Evolutionary conservation across 1,284 basidiomycete species (phyloP), one percentile per base, ranked within the genome.

Genomic region (Trichosporon sp.): DNA sequence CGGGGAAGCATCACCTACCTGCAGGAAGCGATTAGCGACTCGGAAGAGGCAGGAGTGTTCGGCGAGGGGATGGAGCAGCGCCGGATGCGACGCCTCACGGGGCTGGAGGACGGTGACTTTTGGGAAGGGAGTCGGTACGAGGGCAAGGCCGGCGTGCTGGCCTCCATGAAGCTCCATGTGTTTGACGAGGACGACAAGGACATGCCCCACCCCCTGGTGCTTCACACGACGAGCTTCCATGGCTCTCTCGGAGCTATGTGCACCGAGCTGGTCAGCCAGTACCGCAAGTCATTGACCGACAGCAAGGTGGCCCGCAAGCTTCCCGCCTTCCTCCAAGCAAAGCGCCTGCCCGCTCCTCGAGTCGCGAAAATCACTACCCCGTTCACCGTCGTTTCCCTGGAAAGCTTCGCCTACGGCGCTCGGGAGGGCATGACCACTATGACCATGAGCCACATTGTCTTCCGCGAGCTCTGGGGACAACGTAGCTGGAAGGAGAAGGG

Each of bases 401-500:
- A 89, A 72, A 84, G 91, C 83, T 83, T 89, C 11, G 87, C 87
- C 2, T 68, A 74, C 79, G 92, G 91, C 27, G 88, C 90, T 0
- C 83, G 81, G 47, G 84, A 87, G 34, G 89, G 90, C 1, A 90
- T 91, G 89, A 93, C 92, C 68, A 93, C 91, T 23, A 83, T 93
- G 62, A 92, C 90, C 5, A 91, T 91, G 21, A 93, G 93, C 73
- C 87, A 88, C 74, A 87, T 89, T 35, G 91, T 91, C 72, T 88
- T 92, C 32, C 89, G 87, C 77, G 88, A 89, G n/a, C 85, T 93
- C 42, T 76, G 92, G 72, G 85, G 71, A 12, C 78, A 78, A 64
- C 62, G 73, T 2, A 68, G 80, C 23, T 78, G 81, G 80, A 74
- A 73, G 72, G 47, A 72, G 8, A 73, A 73, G 65, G 73, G 78